phyloP scores from a whole-genome alignment of 1,139 yeast genomes.

The Groenewaldozyma auringiensis region DNA sequence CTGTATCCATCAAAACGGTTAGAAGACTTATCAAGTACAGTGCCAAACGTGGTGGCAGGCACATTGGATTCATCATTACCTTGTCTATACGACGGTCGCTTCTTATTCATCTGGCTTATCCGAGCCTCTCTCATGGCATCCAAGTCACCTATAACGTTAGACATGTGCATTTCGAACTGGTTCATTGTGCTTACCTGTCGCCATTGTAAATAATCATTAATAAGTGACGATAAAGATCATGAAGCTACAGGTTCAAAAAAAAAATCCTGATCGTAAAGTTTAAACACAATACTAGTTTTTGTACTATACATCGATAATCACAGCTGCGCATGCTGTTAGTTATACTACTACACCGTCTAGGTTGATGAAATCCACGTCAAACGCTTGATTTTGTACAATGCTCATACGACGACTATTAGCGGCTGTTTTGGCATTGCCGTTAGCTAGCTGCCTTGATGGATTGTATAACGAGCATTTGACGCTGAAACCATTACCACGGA shows the following conservation, averaged over 20 bases:
- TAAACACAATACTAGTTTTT: too few relatives aligned
- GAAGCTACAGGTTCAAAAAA: too few relatives aligned
- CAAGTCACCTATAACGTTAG: constrained; percentile 4
- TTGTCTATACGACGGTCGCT: neutral
- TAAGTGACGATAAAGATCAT: too few relatives aligned
- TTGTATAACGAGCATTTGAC: constrained; percentile 50
- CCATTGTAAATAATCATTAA: neutral
- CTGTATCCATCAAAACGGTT: constrained; percentile 2
- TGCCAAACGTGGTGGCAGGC: neutral
- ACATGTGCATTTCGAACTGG: neutral
- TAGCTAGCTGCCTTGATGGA: neutral
- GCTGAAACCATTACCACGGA: constrained; percentile 63
- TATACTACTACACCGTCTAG: too few relatives aligned
- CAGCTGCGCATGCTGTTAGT: too few relatives aligned
- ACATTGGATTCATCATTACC: neutral
- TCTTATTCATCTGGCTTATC: neutral
- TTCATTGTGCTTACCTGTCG: neutral
- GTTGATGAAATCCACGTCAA: too few relatives aligned
- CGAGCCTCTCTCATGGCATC: constrained; percentile 7
- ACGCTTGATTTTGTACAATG: neutral
- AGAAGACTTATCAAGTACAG: neutral
- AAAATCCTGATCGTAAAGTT: too few relatives aligned
- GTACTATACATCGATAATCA: too few relatives aligned
- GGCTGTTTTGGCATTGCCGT: neutral
- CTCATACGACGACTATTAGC: neutral